These are phyloP conservation scores for Coffea eugenioides DNA, from an alignment of 257 asterid species.

Conservation along the genomic window DNA sequence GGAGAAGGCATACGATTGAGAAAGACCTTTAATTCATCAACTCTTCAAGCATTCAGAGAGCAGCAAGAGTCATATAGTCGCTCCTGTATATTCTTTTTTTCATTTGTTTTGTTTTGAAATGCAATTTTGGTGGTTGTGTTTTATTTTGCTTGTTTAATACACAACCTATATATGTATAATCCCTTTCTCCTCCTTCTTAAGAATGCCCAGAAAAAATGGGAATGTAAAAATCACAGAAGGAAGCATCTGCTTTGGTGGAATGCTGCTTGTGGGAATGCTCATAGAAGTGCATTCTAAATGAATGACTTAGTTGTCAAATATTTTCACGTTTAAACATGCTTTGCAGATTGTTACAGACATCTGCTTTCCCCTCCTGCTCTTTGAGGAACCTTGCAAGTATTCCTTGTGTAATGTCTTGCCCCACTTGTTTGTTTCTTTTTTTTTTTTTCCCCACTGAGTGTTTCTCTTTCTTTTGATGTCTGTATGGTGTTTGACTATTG, in stretches of 20 bases:
- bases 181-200: not conserved
- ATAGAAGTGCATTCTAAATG: not conserved
- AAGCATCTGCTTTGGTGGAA: not conserved
- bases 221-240: not conserved
- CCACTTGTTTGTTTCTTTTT: too few relatives aligned
- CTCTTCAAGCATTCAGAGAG: not conserved
- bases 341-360: not conserved
- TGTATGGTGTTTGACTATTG: constrained; percentile 10
- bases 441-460: not conserved
- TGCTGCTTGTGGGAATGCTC: not conserved
- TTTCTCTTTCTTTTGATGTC: not conserved
- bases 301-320: not conserved
- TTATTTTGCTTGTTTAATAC: constrained; percentile 8
- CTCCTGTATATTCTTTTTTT: constrained; percentile 3
- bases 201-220: not conserved
- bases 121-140: constrained; percentile 20
- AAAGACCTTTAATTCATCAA: not conserved
- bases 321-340: not conserved
- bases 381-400: not conserved
- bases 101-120: not conserved
- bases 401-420: too few relatives aligned
- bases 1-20: constrained; percentile 77
- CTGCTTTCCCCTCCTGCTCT: not conserved
- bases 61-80: not conserved
- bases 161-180: constrained; percentile 1